Evolutionary conservation across 768 basidiomycete species (phyloP).

Genomic region (Tulasnella sp.): DNA sequence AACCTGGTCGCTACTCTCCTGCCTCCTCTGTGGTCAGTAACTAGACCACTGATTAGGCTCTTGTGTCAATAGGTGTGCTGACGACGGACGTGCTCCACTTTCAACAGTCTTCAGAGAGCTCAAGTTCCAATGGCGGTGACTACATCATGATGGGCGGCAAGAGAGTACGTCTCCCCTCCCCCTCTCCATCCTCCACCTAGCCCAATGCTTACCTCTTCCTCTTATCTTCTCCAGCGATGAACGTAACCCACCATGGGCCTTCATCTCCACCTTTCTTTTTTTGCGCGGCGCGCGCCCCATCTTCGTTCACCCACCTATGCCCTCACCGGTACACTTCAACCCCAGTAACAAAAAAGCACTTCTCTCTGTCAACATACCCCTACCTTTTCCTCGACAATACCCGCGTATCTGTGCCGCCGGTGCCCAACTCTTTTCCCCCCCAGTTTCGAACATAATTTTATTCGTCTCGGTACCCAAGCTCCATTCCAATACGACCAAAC

Average conservation of each 20-base stretch:
- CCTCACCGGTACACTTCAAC: neutral
- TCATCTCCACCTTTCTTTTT: neutral
- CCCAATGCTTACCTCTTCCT: neutral
- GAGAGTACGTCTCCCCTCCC: neutral
- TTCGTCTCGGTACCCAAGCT: neutral
- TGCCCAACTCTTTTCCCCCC: neutral
- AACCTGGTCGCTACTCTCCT: conserved; percentile 8
- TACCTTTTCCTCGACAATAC: neutral
- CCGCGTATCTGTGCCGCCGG: neutral
- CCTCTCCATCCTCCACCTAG: neutral
- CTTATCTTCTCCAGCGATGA: conserved; percentile 14
- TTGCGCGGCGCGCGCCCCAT: neutral
- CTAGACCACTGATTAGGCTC: neutral
- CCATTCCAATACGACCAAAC: neutral
- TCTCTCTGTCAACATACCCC: neutral
- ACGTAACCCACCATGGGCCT: neutral
- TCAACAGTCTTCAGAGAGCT: conserved; percentile 15
- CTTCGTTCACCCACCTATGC: neutral
- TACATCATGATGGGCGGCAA: conserved; percentile 20
- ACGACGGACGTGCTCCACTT: neutral
- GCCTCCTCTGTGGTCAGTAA: conserved; percentile 19
- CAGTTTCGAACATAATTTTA: neutral
- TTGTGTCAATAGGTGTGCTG: neutral
- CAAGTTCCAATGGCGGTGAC: conserved; percentile 10
- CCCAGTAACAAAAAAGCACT: neutral